Conservation (phyloP, 306 rosid genomes). For the Styphnolobium japonicum region DNA sequence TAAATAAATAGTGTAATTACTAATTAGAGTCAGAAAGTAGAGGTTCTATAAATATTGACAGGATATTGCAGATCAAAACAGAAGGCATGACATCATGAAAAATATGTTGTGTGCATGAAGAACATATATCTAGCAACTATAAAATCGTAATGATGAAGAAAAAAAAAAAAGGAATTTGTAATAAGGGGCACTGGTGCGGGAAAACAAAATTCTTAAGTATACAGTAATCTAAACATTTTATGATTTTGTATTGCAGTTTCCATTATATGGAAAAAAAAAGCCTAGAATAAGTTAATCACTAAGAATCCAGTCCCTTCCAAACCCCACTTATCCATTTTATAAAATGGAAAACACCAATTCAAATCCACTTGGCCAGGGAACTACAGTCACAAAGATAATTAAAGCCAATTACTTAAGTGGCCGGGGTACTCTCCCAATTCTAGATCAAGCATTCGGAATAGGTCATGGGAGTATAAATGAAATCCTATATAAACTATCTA, state of each 20-base stretch:
- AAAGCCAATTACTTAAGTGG: not conserved
- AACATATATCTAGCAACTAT: not conserved
- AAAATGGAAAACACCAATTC: not conserved
- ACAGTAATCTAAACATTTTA: not conserved
- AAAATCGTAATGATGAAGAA: not conserved
- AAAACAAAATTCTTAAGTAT: not conserved
- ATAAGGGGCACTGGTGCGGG: not conserved
- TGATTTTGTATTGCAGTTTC: not conserved
- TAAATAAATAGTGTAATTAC: not conserved
- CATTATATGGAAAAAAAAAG: not conserved
- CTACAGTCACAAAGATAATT: not conserved
- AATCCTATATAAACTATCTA: not conserved
- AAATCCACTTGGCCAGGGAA: not conserved
- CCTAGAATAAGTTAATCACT: not conserved
- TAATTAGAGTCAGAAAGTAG: not conserved
- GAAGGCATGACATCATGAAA: not conserved
- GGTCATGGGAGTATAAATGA: not conserved
- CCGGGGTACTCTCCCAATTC: not conserved
- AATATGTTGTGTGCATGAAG: not conserved
- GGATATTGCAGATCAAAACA: not conserved
- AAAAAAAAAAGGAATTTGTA: not conserved
- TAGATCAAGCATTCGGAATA: not conserved
- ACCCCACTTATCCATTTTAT: not conserved
- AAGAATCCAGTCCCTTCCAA: not conserved
- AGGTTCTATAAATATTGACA: not conserved